Evolutionary conservation across 1,284 basidiomycete species (phyloP).

Genomic region (Ustilago xerochloae): DNA sequence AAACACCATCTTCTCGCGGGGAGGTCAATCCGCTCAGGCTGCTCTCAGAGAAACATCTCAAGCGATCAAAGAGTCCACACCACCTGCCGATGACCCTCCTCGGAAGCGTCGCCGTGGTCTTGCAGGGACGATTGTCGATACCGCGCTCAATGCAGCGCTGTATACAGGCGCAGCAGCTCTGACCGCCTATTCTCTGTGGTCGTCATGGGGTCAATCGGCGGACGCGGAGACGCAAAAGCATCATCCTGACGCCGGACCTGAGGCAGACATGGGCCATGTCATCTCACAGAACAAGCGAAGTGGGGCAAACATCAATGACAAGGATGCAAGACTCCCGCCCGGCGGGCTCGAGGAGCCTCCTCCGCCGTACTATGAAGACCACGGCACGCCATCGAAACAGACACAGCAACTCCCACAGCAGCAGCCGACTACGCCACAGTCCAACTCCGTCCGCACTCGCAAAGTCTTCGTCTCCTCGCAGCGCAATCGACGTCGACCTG

Average conservation of each 20-base stretch:
- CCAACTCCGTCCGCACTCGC: slow-evolving; percentile 16
- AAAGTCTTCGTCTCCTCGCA: slow-evolving; percentile 49
- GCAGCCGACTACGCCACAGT: slow-evolving; percentile 15
- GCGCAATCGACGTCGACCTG: slow-evolving; percentile 34
- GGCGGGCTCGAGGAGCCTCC: slow-evolving; percentile 46
- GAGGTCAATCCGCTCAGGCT: slow-evolving; percentile 24
- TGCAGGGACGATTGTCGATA: slow-evolving; percentile 52
- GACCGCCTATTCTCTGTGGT: slow-evolving; percentile 56
- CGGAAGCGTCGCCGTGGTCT: slow-evolving; percentile 47
- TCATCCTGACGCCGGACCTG: slow-evolving; percentile 25
- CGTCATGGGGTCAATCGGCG: slow-evolving; percentile 38
- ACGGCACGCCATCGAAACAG: neutral
- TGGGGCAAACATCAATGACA: neutral
- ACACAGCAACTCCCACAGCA: neutral
- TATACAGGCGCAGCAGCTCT: slow-evolving; percentile 56
- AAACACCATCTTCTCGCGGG: slow-evolving; percentile 33
- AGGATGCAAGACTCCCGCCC: slow-evolving; percentile 6
- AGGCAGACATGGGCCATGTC: slow-evolving; percentile 30
- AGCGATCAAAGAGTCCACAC: slow-evolving; percentile 2
- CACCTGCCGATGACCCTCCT: slow-evolving; percentile 23
- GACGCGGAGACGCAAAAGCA: slow-evolving; percentile 30
- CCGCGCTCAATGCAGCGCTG: slow-evolving; percentile 52
- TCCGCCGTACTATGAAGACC: slow-evolving; percentile 44
- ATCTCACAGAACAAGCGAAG: slow-evolving; percentile 17
- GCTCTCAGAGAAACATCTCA: slow-evolving; percentile 24